phyloP scores from a whole-genome alignment of 1,284 basidiomycete species.

The Phellinidium pouzarii region DNA sequence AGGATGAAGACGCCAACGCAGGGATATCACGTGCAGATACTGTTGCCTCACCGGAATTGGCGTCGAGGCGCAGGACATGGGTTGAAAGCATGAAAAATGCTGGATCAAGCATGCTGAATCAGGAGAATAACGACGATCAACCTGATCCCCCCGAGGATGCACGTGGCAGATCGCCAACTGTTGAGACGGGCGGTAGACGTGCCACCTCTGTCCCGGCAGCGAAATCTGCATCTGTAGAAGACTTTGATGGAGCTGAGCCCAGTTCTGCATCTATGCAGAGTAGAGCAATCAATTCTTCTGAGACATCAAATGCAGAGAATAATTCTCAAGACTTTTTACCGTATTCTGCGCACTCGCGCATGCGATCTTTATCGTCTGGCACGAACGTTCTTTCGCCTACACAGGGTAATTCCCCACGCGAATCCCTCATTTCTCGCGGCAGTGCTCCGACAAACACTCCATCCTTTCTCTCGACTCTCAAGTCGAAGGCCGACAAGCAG shows the following conservation, averaged over 20 bases:
- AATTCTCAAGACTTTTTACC: background rate
- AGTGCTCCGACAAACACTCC: conserved; percentile 8
- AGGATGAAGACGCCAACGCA: background rate
- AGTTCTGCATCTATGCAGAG: background rate
- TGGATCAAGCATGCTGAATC: conserved; percentile 24
- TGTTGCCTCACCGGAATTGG: conserved; percentile 3
- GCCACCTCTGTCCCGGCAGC: conserved; percentile 17
- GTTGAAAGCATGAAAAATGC: conserved; percentile 27
- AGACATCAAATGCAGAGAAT: background rate
- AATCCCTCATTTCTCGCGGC: conserved; percentile 2
- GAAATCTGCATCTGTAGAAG: conserved; percentile 7
- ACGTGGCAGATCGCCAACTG: conserved; percentile 9
- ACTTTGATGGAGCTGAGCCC: background rate
- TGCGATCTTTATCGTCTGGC: conserved; percentile 17
- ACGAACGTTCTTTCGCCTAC: background rate
- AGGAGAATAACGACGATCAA: conserved; percentile 25
- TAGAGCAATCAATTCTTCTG: conserved; percentile 1
- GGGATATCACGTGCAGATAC: conserved; percentile 3
- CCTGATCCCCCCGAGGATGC: conserved; percentile 18
- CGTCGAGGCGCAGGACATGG: conserved; percentile 34
- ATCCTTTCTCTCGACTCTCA: conserved; percentile 69
- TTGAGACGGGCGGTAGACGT: conserved; percentile 7
- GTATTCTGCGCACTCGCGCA: conserved; percentile 3
- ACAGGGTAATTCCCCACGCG: conserved; percentile 5
- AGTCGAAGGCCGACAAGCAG: conserved; percentile 76